phyloP scores from a whole-genome alignment of 805 yeast genomes.

The Millerozyma acaciae region DNA sequence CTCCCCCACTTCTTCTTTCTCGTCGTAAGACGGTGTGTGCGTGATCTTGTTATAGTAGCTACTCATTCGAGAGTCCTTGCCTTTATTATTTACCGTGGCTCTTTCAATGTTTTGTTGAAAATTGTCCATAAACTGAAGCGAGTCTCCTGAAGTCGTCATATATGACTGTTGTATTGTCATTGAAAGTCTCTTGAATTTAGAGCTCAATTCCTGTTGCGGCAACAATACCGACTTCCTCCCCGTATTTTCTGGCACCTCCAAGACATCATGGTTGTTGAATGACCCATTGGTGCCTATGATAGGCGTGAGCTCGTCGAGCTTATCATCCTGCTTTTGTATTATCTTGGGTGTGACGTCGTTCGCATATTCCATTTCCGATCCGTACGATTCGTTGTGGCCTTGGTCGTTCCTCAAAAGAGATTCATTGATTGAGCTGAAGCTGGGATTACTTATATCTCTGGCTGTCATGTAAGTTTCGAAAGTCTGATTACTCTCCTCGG shows the following conservation, averaged over 20 bases:
- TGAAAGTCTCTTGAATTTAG: slow-evolving; percentile 35
- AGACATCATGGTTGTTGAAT: slow-evolving; percentile 4
- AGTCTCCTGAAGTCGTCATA: slow-evolving; percentile 32
- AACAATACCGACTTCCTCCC: slow-evolving; percentile 9
- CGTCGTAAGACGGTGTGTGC: slow-evolving; percentile 14
- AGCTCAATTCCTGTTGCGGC: slow-evolving; percentile 32
- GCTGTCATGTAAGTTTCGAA: slow-evolving; percentile 26
- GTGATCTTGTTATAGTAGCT: slow-evolving; percentile 28
- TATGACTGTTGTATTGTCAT: slow-evolving; percentile 30
- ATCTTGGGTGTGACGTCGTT: slow-evolving; percentile 29
- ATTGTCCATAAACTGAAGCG: slow-evolving; percentile 33
- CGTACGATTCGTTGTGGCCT: not conserved
- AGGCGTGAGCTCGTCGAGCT: slow-evolving; percentile 30
- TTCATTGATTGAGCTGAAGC: slow-evolving; percentile 32
- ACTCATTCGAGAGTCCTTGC: slow-evolving; percentile 7
- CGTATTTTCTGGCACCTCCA: not conserved
- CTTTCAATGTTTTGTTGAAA: slow-evolving; percentile 37
- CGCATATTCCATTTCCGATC: slow-evolving; percentile 8
- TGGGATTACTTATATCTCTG: slow-evolving; percentile 10
- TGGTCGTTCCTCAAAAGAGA: slow-evolving; percentile 22
- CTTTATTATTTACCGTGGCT: slow-evolving; percentile 10
- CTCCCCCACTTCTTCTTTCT: slow-evolving; percentile 10
- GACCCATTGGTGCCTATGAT: slow-evolving; percentile 9
- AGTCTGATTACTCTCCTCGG: slow-evolving; percentile 16
- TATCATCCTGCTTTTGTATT: slow-evolving; percentile 7